phyloP scores from a whole-genome alignment of 208 protist species.

The Novymonas esmeraldas region DNA sequence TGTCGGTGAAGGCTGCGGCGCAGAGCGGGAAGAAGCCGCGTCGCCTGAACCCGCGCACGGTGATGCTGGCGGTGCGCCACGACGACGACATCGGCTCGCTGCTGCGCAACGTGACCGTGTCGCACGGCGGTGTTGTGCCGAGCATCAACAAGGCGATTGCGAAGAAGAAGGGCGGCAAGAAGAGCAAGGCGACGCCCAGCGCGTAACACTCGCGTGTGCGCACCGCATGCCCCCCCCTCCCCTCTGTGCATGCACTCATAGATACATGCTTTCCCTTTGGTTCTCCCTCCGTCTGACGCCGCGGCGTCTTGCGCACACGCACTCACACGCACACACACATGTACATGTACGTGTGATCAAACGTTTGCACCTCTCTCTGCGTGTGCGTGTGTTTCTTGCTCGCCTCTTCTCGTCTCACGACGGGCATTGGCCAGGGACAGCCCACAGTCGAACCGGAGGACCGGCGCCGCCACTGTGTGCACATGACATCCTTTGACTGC shows the following conservation, averaged over 20 bases:
- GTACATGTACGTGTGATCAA: not conserved
- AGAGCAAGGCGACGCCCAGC: constrained; percentile 41
- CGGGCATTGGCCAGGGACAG: too few relatives aligned
- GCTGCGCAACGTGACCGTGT: constrained; percentile 63
- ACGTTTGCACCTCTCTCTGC: not conserved
- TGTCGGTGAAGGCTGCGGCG: constrained; percentile 72
- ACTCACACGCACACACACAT: not conserved
- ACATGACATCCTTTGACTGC: not conserved
- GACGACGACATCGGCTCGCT: constrained; percentile 69
- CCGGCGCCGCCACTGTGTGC: not conserved
- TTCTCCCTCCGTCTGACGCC: constrained; percentile 10
- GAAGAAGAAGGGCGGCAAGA: constrained; percentile 78
- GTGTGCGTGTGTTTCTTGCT: too few relatives aligned
- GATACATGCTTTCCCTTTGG: constrained; percentile 19
- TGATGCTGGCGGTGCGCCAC: constrained; percentile 81
- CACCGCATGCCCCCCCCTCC: not conserved
- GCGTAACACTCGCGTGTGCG: constrained; percentile 4
- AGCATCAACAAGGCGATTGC: constrained; percentile 76
- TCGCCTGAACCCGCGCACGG: constrained; percentile 73
- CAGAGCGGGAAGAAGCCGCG: constrained; percentile 67
- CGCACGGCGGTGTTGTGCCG: constrained; percentile 72
- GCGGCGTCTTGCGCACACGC: not conserved
- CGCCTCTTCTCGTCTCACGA: too few relatives aligned
- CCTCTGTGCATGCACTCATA: constrained; percentile 18
- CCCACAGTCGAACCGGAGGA: not conserved